Evolutionary conservation across 2,329 filamentous ascomycete species (phyloP).

Genomic region (Gyromitra esculenta): DNA sequence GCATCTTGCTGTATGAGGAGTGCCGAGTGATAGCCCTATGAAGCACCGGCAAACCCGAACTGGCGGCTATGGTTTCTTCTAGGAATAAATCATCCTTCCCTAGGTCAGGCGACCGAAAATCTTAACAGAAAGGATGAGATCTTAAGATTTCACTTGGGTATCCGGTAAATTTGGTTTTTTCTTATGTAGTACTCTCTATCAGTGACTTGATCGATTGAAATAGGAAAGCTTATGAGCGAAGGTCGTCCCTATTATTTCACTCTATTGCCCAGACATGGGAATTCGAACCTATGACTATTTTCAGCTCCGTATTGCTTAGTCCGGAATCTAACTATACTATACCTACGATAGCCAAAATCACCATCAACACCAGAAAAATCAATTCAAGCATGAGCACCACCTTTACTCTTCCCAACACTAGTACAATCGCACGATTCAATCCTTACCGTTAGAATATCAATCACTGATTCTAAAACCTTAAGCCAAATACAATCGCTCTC

Average conservation of each 20-base stretch:
- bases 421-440: not conserved
- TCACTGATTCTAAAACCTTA: not conserved
- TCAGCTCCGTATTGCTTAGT: not conserved
- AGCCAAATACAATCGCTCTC: not conserved
- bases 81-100: not conserved
- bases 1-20: not conserved
- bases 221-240: not conserved
- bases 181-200: not conserved
- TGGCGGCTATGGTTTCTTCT: not conserved
- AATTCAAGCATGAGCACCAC: not conserved
- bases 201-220: too few species aligned
- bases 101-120: not conserved
- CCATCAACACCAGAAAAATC: not conserved
- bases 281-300: not conserved
- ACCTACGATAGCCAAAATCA: not conserved
- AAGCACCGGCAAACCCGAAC: not conserved
- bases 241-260: not conserved
- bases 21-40: constrained; percentile 17
- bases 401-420: not conserved
- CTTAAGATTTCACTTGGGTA: not conserved
- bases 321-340: not conserved
- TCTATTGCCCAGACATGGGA: not conserved
- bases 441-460: not conserved
- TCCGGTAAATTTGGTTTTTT: not conserved
- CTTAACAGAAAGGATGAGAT: too few species aligned